Percentiles rank a stretch among this genome's conserved stretches.
Conservation (phyloP, 805 yeast species). For the Suhomyces vadensis region DNA sequence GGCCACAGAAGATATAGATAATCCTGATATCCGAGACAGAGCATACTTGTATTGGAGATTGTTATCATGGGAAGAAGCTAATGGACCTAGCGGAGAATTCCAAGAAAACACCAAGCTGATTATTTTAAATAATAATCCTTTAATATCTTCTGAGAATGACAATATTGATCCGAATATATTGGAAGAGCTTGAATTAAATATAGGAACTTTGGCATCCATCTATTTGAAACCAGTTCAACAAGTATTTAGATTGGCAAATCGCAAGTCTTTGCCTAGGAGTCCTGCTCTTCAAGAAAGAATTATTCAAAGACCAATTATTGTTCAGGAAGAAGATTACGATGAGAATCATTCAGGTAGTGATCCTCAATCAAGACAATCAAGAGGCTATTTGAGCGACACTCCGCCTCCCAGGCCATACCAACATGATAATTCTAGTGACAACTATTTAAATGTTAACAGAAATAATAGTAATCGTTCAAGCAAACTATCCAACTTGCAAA, state of each 20-base stretch:
- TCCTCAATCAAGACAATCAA: neutral
- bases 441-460: constrained; percentile 5
- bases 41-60: constrained; percentile 87
- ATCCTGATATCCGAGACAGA: constrained; percentile 85
- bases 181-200: constrained; percentile 79
- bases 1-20: constrained; percentile 72
- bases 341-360: constrained; percentile 2
- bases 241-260: constrained; percentile 68
- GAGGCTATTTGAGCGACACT: constrained; percentile 2
- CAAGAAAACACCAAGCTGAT: constrained; percentile 45
- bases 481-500: constrained; percentile 15
- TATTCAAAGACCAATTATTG: constrained; percentile 6
- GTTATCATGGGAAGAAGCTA: constrained; percentile 47
- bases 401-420: constrained; percentile 1
- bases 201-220: constrained; percentile 81
- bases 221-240: constrained; percentile 82
- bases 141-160: constrained; percentile 65
- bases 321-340: neutral
- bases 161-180: constrained; percentile 66
- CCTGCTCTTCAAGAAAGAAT: constrained; percentile 38
- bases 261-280: constrained; percentile 50
- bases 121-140: constrained; percentile 62
- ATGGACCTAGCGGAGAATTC: constrained; percentile 41
- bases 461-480: constrained; percentile 8
- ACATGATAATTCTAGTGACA: neutral